Base-by-base conservation (phyloP, 495 filamentous ascomycete genomes). In the Chlorociboria aeruginascens region DNA sequence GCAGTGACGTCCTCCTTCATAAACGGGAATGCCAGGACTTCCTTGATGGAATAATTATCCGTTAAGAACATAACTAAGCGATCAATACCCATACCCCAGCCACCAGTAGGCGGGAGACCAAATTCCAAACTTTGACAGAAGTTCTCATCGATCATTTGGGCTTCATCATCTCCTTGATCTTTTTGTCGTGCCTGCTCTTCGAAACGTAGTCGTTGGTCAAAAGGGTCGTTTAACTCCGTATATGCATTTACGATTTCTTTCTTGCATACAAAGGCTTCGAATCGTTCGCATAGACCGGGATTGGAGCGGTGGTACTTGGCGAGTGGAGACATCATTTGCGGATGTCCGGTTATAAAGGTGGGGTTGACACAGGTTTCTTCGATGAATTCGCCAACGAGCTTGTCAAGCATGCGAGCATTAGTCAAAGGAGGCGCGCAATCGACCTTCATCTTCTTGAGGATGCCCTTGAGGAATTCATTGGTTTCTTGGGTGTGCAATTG, bases 81-180 rank as follows among this genome's bases (percentile, higher is more conserved):
- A 68, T 98, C 92, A 58, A 98, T 95, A 52, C 93, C 92, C 80
- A 97, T 85, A 56, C 92, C 93, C 82, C 85, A 97, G 20, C 93
- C 92, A 64, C 88, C 92, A 10, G 92, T 97, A 0, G 92, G 92
- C 16, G 93, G 92, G 36, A 97, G 68, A 44, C 85, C 88, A 51
- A 65, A 70, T 65, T 95, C 89, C 43, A 95, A 69, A 40, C 79
- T 78, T 31, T 78, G 79, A 60, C 86, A 84, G 76, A 95, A 95
- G 60, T 78, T 86, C 77, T 97, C 92, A 51, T 98, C 93, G 51
- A 97, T 81, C 49, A 93, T 67, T 69, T 96, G 93, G 1, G 89
- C 92, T 69, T 98, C 92, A 55, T 96, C 89, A 57, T 98, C 93
- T 61, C 93, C 92, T 68, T 93, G 85, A 34, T 79, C 89, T 70